These are phyloP conservation scores for Capillidium rhysosporum DNA, from an alignment of 371 early-diverging fungal genomes.

Conservation along the genomic window DNA sequence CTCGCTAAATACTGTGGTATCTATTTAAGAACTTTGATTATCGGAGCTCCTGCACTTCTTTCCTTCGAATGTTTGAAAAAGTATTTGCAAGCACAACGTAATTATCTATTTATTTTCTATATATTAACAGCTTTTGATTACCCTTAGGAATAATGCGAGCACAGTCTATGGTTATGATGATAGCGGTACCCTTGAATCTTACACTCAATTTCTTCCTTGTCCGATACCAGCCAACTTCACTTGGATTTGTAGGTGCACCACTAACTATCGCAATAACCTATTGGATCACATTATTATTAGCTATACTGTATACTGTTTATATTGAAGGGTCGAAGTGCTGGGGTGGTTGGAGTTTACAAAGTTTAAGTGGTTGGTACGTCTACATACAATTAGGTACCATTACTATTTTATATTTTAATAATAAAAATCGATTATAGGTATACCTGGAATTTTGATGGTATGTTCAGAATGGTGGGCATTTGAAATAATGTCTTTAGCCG, in stretches of 20 bases:
- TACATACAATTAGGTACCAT: conserved; percentile 45
- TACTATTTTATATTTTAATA: conserved; percentile 17
- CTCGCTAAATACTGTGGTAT: conserved; percentile 25
- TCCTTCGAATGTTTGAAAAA: conserved; percentile 59
- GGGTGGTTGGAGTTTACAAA: conserved; percentile 68
- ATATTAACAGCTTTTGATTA: no score
- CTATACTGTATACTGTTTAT: conserved; percentile 34
- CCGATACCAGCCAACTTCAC: conserved; percentile 34
- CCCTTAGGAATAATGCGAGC: conserved; percentile 62
- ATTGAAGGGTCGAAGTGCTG: conserved; percentile 47
- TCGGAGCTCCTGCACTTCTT: conserved; percentile 53
- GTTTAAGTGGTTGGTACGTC: conserved; percentile 33
- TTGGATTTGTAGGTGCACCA: conserved; percentile 74
- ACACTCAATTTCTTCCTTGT: conserved; percentile 51
- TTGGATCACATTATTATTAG: conserved; percentile 37
- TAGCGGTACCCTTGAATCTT: conserved; percentile 53
- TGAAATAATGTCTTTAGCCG: conserved; percentile 55
- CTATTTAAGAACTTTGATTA: conserved; percentile 40
- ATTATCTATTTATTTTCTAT: conserved; percentile 6
- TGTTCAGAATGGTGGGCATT: conserved; percentile 56
- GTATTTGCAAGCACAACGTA: conserved; percentile 63
- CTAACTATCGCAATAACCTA: conserved; percentile 53
- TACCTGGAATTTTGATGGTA: conserved; percentile 44
- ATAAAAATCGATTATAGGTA: conserved; percentile 15
- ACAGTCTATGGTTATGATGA: conserved; percentile 41